Evolutionary conservation across 768 basidiomycete species (phyloP).

Genomic region (Postia placenta): DNA sequence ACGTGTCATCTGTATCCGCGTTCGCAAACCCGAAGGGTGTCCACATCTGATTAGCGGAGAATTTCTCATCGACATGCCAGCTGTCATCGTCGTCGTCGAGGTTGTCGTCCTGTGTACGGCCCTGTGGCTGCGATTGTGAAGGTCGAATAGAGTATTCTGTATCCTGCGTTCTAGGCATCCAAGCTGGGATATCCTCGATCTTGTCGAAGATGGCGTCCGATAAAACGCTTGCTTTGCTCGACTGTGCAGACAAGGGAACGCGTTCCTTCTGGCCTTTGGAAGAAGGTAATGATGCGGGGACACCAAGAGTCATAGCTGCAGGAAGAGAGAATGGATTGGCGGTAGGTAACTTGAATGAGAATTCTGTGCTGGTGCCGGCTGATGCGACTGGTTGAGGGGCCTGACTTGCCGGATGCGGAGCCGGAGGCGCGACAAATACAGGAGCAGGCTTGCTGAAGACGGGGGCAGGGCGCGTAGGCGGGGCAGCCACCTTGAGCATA

Average conservation of each 20-base stretch:
- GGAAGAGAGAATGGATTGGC: conserved; percentile 37
- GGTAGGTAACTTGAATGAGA: conserved; percentile 28
- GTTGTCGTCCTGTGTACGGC: conserved; percentile 5
- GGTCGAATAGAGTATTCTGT: conserved; percentile 38
- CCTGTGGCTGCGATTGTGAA: conserved; percentile 10
- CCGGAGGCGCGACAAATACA: conserved; percentile 38
- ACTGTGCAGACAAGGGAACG: conserved; percentile 37
- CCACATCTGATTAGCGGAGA: conserved; percentile 53
- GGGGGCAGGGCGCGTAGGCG: conserved; percentile 43
- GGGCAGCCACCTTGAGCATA: conserved; percentile 15
- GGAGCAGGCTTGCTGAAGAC: conserved; percentile 55
- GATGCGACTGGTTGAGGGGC: conserved; percentile 7
- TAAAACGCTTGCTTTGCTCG: conserved; percentile 45
- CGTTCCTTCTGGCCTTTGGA: conserved; percentile 14
- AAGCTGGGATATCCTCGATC: conserved; percentile 37
- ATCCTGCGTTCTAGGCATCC: conserved; percentile 59
- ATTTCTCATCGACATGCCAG: conserved; percentile 68
- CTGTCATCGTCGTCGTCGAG: conserved; percentile 51
- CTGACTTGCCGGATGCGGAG: conserved; percentile 17
- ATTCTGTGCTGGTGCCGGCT: conserved; percentile 20
- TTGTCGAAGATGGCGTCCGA: conserved; percentile 49
- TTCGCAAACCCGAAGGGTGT: conserved; percentile 45
- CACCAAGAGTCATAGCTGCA: conserved; percentile 39
- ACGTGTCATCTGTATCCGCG: conserved; percentile 55
- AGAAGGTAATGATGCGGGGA: conserved; percentile 25